Evolutionary conservation across 352 stramenopile species (phyloP).

Genomic region (Globisporangium irregulare): DNA sequence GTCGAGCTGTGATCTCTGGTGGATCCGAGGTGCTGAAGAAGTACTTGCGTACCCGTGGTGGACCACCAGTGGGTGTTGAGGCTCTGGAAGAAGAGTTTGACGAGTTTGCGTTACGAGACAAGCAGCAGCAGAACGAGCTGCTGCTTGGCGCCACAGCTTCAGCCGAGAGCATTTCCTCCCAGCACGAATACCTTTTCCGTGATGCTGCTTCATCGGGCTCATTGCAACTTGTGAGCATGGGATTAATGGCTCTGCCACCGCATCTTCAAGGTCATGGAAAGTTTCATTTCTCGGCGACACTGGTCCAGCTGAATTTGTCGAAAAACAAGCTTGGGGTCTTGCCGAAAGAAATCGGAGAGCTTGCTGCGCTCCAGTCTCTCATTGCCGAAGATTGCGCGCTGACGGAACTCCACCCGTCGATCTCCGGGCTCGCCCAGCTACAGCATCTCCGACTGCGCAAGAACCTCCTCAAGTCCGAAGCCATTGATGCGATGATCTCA

Average conservation of each 20-base stretch:
- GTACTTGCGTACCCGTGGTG: constrained; percentile 71
- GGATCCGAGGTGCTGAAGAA: constrained; percentile 79
- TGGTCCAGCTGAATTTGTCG: constrained; percentile 66
- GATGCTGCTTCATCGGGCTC: constrained; percentile 53
- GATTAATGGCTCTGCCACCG: constrained; percentile 39
- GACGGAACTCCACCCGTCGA: constrained; percentile 44
- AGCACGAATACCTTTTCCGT: constrained; percentile 66
- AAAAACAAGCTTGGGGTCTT: constrained; percentile 61
- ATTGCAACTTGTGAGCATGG: constrained; percentile 58
- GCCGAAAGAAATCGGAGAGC: constrained; percentile 43
- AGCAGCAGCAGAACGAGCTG: constrained; percentile 38
- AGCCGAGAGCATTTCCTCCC: constrained; percentile 16
- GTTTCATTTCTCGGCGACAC: constrained; percentile 47
- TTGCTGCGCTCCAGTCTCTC: constrained; percentile 60
- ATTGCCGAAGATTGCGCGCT: constrained; percentile 66
- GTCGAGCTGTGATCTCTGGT: constrained; percentile 54
- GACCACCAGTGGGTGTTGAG: constrained; percentile 57
- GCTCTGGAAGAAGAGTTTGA: constrained; percentile 66
- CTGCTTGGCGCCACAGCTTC: constrained; percentile 8
- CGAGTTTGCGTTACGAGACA: constrained; percentile 55
- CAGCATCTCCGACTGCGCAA: constrained; percentile 68
- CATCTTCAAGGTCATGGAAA: constrained; percentile 38
- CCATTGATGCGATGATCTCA: constrained; percentile 43
- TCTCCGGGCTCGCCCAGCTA: constrained; percentile 49
- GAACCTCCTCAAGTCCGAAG: constrained; percentile 59